Evolutionary conservation across 192 early-diverging fungal species (phyloP), one percentile per base, ranked within the genome.

Genomic region (Mortierella claussenii): DNA sequence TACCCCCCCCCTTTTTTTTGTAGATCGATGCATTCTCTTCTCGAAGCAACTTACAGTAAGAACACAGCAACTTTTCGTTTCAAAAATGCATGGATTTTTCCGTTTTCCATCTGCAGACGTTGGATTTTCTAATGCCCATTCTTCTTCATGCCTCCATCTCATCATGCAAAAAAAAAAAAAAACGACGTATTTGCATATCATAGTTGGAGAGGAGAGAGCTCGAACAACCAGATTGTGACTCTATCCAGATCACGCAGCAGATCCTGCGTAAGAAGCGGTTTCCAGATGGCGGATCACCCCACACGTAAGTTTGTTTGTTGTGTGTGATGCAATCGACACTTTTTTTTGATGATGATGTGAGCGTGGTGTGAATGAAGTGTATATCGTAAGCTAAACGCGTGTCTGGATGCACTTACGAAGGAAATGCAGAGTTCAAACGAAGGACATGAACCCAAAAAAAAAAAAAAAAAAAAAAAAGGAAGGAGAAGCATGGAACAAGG

Each of bases 201-300:
- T 57, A 83, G 81, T 40, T 69, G 3, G 83, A 86, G 53, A 65
- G 85, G 55, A 50, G 80, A 33, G 69, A 79, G 44, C 52, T 86
- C 10, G 82, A 86, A 36, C 55, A 68, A 21, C 26, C 44, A 9
- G 67, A 71, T 17, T 74, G 70, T 20, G 69, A 82, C 32, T 48
- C 88, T 8, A 79, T 85, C n/a, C 68, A 80, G 48, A 56, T 87
- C 23, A 67, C 84, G 9, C 62, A 73, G 17, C 60, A 78, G 18
- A 83, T 92, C 20, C 73, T 89, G 1, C 49, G 48, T 10, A 89
- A 87, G 61, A 92, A 92, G 52, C 75, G 67, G 12, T 92, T 92
- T 59, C 87, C 85, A 3, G 57, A 61, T 7, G 55, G 54, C 33
- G 84, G 80, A n/a, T 71, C 69, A 18, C 65, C 69, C 2, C 28